These are phyloP conservation scores for Vachellia pachyceras DNA, from an alignment of 306 rosid genomes.

Conservation along the genomic window DNA sequence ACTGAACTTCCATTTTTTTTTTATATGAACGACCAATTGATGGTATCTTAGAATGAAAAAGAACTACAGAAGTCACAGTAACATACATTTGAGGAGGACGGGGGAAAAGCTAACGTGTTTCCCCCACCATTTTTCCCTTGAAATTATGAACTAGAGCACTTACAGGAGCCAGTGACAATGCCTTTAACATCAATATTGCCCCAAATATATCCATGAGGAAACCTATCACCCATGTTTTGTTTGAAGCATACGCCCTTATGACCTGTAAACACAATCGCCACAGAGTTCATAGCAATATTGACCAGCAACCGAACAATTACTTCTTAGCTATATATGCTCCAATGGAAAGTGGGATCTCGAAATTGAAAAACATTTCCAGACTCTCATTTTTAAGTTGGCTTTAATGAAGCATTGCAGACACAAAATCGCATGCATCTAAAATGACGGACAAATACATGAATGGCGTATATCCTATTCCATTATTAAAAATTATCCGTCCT, in stretches of 20 bases:
- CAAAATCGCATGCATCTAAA: not conserved
- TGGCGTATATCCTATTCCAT: conserved; percentile 13
- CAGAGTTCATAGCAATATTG: conserved; percentile 14
- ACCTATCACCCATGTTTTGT: conserved; percentile 82
- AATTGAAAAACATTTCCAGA: conserved; percentile 13
- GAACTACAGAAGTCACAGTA: not conserved
- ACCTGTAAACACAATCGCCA: conserved; percentile 59
- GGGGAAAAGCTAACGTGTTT: not conserved
- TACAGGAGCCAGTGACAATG: conserved; percentile 94
- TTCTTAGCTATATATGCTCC: conserved; percentile 16
- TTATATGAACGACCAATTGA: not conserved
- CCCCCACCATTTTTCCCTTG: not conserved
- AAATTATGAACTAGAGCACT: conserved; percentile 42
- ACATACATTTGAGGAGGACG: not conserved
- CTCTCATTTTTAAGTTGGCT: conserved; percentile 10
- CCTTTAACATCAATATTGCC: conserved; percentile 90
- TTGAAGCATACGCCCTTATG: conserved; percentile 84
- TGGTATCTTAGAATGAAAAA: not conserved
- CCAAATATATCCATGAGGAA: conserved; percentile 96
- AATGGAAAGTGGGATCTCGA: conserved; percentile 17
- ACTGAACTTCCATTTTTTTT: not conserved
- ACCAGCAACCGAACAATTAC: conserved; percentile 33
- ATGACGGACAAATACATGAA: not conserved
- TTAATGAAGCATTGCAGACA: not conserved
- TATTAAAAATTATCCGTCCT: conserved; percentile 5